phyloP scores from a whole-genome alignment of 441 rosid species.

The Biscutella laevigata region DNA sequence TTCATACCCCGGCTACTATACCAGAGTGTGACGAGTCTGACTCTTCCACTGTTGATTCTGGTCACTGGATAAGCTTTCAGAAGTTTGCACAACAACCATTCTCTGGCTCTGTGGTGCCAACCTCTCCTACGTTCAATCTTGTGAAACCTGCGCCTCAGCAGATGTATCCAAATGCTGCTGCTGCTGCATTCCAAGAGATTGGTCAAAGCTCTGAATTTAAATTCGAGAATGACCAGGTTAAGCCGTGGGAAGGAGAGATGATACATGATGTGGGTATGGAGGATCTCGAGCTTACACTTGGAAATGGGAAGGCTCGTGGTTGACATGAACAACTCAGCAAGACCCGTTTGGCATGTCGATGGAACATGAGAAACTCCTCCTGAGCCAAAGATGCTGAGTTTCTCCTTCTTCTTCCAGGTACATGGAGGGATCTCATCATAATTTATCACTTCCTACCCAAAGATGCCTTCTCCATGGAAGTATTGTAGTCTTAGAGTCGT shows the following conservation, averaged over 20 bases:
- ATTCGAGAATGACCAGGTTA: constrained; percentile 64
- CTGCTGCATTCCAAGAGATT: constrained; percentile 47
- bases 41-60: constrained; percentile 83
- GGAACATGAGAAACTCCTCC: constrained; percentile 7
- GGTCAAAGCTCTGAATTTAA: constrained; percentile 63
- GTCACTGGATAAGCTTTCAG: constrained; percentile 89
- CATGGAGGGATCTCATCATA: constrained; percentile 2
- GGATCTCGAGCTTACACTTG: constrained; percentile 92
- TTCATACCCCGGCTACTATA: constrained; percentile 78
- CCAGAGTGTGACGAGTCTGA: constrained; percentile 96
- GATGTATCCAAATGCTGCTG: constrained; percentile 28
- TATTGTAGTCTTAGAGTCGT: constrained; percentile 23
- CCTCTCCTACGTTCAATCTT: constrained; percentile 88
- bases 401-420: constrained; percentile 10
- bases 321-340: constrained; percentile 16
- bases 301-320: constrained; percentile 57
- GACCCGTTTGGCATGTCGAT: background rate
- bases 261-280: constrained; percentile 90
- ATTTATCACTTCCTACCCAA: constrained; percentile 16
- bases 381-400: no score
- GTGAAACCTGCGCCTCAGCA: constrained; percentile 45
- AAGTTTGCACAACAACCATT: constrained; percentile 44
- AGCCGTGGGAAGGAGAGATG: constrained; percentile 99
- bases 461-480: constrained; percentile 27
- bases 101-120: constrained; percentile 43